These are phyloP conservation scores for Erucastrum elatum DNA, from an alignment of 345 rosid genomes.

Conservation along the genomic window DNA sequence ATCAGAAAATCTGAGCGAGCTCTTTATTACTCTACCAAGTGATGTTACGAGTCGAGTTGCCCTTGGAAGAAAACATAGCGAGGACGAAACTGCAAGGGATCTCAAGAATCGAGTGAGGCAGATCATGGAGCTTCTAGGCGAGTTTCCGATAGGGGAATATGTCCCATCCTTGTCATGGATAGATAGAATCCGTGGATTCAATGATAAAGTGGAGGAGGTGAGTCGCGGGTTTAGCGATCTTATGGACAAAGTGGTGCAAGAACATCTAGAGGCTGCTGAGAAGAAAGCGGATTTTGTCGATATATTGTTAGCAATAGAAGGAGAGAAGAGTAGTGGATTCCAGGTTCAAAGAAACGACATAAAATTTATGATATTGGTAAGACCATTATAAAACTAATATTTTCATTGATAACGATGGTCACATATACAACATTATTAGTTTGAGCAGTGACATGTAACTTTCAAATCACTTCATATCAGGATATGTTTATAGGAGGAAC, in stretches of 20 bases:
- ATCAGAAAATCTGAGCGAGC: constrained; percentile 45
- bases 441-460: background rate
- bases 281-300: background rate
- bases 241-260: constrained; percentile 32
- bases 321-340: constrained; percentile 9
- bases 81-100: constrained; percentile 30
- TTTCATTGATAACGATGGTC: too few relatives aligned
- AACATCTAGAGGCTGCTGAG: background rate
- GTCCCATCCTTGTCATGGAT: constrained; percentile 58
- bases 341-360: constrained; percentile 16
- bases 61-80: constrained; percentile 54
- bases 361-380: constrained; percentile 21
- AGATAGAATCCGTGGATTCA: constrained; percentile 21
- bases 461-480: constrained; percentile 6
- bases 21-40: constrained; percentile 32
- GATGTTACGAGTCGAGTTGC: constrained; percentile 52
- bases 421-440: too few relatives aligned
- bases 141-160: constrained; percentile 48
- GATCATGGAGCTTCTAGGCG: constrained; percentile 40
- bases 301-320: constrained; percentile 17
- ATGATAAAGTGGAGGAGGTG: constrained; percentile 20
- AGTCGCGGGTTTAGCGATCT: constrained; percentile 26
- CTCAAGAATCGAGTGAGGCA: constrained; percentile 39
- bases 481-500: constrained; percentile 36
- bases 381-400: background rate